Evolutionary conservation across 345 rosid genomes (phyloP), one percentile per base, ranked within the genome.

Genomic region (Populus deltoides): DNA sequence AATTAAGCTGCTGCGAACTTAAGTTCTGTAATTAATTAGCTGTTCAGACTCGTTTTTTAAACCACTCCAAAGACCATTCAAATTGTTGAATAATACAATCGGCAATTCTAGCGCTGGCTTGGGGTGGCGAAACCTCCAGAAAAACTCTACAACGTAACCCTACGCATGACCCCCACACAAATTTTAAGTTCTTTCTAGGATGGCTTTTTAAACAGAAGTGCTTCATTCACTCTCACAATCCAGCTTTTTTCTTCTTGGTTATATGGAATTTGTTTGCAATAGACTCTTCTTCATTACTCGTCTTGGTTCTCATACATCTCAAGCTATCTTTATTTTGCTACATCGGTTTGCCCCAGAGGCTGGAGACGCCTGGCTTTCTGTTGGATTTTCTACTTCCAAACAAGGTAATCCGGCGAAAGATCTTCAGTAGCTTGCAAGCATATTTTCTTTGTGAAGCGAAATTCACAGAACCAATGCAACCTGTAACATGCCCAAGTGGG

Each of bases 361-460:
- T 31, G 31, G 74, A 33, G 33, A 47, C 61, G 66, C 81, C 75
- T 47, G 76, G 5, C 70, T 85, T 85, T 85, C 82, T 89, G 82
- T 84, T 87, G 7, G 87, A 65, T 82, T 86, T 90, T 85, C 81
- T 86, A 78, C 77, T 85, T 66, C 88, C 89, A 45, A 88, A 83
- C 81, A 84, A 76, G 63, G 84, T 77, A 36, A 87, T 75, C 72
- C 83, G 72, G 31, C 88, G 78, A 47, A 89, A 79, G 22, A 84
- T 70, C 67, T 71, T 81, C 75, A 88, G 72, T 41, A 90, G 63
- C 84, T 89, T 87, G 57, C 75, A 77, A 6, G 85, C 89, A 66
- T 84, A 89, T 75, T 81, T 86, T 77, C 96, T 88, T 24, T 89
- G 91, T 8, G 91, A 87, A 72, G 89, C 73, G 75, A 91, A 86